These are phyloP conservation scores for Fraxinus angustifolia DNA, from an alignment of 305 asterid species.

Conservation along the genomic window DNA sequence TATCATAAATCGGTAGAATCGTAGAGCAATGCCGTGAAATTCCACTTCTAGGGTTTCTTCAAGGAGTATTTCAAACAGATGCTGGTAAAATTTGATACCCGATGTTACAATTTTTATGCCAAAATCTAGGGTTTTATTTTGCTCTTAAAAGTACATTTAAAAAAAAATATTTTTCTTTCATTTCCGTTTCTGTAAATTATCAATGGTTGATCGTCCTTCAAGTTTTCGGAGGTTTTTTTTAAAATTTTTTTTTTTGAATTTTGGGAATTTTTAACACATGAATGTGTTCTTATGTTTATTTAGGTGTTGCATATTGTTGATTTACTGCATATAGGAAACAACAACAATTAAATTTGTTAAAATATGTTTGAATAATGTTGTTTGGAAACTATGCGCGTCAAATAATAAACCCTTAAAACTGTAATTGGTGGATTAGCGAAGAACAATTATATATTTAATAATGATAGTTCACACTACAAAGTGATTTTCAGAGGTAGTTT, in stretches of 20 bases:
- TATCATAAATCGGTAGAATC: not conserved
- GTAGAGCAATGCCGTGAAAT: not conserved
- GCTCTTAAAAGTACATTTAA: not conserved
- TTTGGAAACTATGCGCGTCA: not conserved
- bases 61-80: not conserved
- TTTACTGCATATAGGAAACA: not conserved
- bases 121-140: constrained; percentile 11
- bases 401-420: not conserved
- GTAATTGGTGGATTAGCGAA: not conserved
- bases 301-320: not conserved
- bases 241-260: not conserved
- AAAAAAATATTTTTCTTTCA: not conserved
- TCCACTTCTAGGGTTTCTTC: not conserved
- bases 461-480: not conserved
- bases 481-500: not conserved
- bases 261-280: not conserved
- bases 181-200: not conserved
- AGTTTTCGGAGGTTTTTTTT: not conserved
- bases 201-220: not conserved
- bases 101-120: not conserved
- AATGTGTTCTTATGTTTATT: not conserved
- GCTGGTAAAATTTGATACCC: not conserved
- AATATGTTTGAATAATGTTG: not conserved
- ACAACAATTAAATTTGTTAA: not conserved
- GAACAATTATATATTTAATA: not conserved